phyloP scores from a whole-genome alignment of 352 stramenopile genomes.

The Phytophthora hibernalis region DNA sequence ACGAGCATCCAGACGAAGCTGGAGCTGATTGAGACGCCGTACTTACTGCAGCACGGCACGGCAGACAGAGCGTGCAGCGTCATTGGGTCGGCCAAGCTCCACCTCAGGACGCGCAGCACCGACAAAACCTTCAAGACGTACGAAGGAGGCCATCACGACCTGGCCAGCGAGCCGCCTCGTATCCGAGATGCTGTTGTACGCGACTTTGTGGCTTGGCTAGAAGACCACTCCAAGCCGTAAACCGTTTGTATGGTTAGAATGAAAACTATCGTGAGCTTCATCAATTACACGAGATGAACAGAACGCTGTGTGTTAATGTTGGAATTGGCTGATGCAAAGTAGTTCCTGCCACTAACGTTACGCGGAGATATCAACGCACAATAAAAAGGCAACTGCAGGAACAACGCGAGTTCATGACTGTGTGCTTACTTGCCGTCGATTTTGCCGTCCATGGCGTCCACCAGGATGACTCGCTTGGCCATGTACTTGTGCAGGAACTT shows the following conservation, averaged over 20 bases:
- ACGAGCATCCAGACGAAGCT: constrained; percentile 61
- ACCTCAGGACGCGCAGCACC: constrained; percentile 55
- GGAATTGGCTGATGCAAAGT: constrained; percentile 9
- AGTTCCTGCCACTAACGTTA: constrained; percentile 22
- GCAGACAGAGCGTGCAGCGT: constrained; percentile 77
- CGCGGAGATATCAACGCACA: constrained; percentile 22
- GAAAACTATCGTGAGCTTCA: constrained; percentile 7
- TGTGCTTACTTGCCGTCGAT: constrained; percentile 44
- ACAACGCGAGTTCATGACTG: background rate
- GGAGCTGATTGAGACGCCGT: constrained; percentile 70
- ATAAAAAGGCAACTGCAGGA: constrained; percentile 30
- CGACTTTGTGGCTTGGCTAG: constrained; percentile 80
- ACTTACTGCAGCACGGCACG: constrained; percentile 78
- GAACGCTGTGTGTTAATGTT: constrained; percentile 19
- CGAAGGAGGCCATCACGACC: constrained; percentile 64
- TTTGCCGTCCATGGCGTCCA: constrained; percentile 47
- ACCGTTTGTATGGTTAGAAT: background rate
- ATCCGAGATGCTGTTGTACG: constrained; percentile 70
- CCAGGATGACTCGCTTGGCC: constrained; percentile 41
- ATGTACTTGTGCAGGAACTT: constrained; percentile 56
- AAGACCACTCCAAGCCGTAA: constrained; percentile 40
- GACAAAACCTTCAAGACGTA: constrained; percentile 84
- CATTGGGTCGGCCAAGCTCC: constrained; percentile 66
- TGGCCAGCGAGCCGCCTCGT: constrained; percentile 72
- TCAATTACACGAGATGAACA: background rate